Percentiles rank a stretch among this genome's conserved stretches.
phyloP scores from a whole-genome alignment of 805 yeast species.

The Lachancea lanzarotensis region DNA sequence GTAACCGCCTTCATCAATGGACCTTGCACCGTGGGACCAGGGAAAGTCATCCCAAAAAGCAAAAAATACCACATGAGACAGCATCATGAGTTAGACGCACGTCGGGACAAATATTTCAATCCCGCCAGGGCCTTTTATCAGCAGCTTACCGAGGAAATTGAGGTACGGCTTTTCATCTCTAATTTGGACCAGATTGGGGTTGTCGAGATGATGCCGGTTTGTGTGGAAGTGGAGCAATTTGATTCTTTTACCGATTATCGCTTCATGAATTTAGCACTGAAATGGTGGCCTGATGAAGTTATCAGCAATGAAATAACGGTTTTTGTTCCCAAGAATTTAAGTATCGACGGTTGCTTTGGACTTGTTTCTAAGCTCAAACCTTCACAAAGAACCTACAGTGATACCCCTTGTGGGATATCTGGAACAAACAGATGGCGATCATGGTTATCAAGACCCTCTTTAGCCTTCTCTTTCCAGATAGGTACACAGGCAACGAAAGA shows the following conservation, averaged over 20 bases:
- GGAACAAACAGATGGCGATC: slow-evolving; percentile 12
- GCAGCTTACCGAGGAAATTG: slow-evolving; percentile 2
- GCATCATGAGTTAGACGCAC: slow-evolving; percentile 13
- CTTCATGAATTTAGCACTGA: slow-evolving; percentile 4
- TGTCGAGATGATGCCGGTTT: slow-evolving; percentile 15
- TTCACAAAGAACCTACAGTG: slow-evolving; percentile 9
- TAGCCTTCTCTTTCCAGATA: slow-evolving; percentile 12
- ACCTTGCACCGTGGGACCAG: slow-evolving; percentile 23
- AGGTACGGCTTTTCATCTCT: slow-evolving; percentile 11
- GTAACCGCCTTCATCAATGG: slow-evolving; percentile 16
- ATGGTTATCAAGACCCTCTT: background rate
- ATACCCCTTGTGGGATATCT: slow-evolving; percentile 14
- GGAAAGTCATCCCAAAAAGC: slow-evolving; percentile 17
- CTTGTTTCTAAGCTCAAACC: slow-evolving; percentile 3
- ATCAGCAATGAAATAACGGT: slow-evolving; percentile 1
- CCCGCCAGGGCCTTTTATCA: slow-evolving; percentile 11
- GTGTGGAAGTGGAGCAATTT: slow-evolving; percentile 12
- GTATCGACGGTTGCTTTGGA: slow-evolving; percentile 14
- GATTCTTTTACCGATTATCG: slow-evolving; percentile 14
- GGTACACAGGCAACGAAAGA: slow-evolving; percentile 10
- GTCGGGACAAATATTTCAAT: slow-evolving; percentile 10
- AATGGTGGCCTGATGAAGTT: background rate
- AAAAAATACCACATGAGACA: slow-evolving; percentile 15
- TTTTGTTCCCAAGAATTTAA: slow-evolving; percentile 3
- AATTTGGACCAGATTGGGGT: slow-evolving; percentile 21